Base-by-base conservation (phyloP, 352 stramenopile species). In the Phytopythium boreale region DNA sequence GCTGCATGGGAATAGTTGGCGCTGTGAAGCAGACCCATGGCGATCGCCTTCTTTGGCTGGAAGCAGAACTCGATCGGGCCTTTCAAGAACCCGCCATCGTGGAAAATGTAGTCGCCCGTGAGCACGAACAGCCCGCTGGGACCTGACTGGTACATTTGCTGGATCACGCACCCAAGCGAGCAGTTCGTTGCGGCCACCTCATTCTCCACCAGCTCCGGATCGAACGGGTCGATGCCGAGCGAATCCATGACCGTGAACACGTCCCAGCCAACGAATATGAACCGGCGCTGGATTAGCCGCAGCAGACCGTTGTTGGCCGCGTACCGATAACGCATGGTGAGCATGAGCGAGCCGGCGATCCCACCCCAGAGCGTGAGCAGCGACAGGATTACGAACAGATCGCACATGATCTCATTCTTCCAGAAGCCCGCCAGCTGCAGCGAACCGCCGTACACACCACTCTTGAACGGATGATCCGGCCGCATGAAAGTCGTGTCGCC, bases 211-310 rank as follows among this genome's bases (percentile, higher is more conserved):
- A 66, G 36, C 15, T 66, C n/a, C 0, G 57, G 59, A 20, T 70
- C 52, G 15, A 17, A 39, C 7, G 70, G 64, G 27, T 81, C 74
- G 15, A 81, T 67, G 0, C 80, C 77, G 12, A 89, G 66, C 11
- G 71, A 63, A 0, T 80, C 66, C 2, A 77, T 52, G 5, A 74
- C 66, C 0, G 75, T 51, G 9, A 81, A 61, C 5, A 73, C 44
- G 26, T 89, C 80, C 80, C 80, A 89, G 9, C 80, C 80, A 1
- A 80, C 67, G 31, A 86, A 62, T 2, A 80, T 26, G 50, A 86
- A 90, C 0, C 79, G 75, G 29, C 73, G 47, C 57, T 89, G 78
- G 8, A 89, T 70, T 29, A 86, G 24, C 1, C 67, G 69, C n/a
- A 89, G 34, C 26, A 87, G 27, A 31, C 71, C 64, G 60, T 89